Evolutionary conservation across 257 asterid genomes (phyloP).

Genomic region (Leonotis leonurus): DNA sequence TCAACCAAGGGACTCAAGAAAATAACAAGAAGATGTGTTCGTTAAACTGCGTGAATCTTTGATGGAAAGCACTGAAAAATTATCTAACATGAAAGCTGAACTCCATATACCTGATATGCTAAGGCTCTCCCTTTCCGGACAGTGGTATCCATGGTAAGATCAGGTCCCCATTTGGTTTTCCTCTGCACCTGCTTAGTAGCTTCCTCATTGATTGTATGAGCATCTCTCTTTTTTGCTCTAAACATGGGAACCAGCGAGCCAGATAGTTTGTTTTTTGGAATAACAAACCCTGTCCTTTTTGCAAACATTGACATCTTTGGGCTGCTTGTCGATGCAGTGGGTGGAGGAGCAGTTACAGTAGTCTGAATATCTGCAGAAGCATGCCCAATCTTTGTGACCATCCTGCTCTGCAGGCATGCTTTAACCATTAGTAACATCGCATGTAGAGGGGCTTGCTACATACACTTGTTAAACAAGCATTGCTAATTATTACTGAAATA

Average conservation of each 20-base stretch:
- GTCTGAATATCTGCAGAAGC: constrained; percentile 35
- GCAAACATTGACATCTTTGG: constrained; percentile 61
- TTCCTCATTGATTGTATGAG: constrained; percentile 46
- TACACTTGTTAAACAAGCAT: not conserved
- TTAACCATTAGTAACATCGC: constrained; percentile 8
- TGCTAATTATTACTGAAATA: too few relatives aligned
- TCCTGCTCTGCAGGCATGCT: constrained; percentile 29
- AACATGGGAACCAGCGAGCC: constrained; percentile 74
- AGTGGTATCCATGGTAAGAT: constrained; percentile 55
- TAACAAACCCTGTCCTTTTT: constrained; percentile 69
- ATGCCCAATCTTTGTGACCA: constrained; percentile 60
- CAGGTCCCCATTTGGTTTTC: constrained; percentile 95
- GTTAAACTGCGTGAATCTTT: not conserved
- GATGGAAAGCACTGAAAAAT: not conserved
- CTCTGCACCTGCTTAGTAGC: constrained; percentile 42
- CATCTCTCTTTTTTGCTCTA: constrained; percentile 59
- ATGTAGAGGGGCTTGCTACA: not conserved
- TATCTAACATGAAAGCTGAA: constrained; percentile 3
- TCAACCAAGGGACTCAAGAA: not conserved
- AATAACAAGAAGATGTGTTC: not conserved
- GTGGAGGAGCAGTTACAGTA: constrained; percentile 29
- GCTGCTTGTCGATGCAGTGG: constrained; percentile 42
- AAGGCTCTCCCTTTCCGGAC: constrained; percentile 71
- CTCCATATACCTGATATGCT: constrained; percentile 71
- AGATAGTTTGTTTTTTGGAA: constrained; percentile 80